Base-by-base conservation (phyloP, 805 yeast genomes). In the Hanseniaspora valbyensis region DNA sequence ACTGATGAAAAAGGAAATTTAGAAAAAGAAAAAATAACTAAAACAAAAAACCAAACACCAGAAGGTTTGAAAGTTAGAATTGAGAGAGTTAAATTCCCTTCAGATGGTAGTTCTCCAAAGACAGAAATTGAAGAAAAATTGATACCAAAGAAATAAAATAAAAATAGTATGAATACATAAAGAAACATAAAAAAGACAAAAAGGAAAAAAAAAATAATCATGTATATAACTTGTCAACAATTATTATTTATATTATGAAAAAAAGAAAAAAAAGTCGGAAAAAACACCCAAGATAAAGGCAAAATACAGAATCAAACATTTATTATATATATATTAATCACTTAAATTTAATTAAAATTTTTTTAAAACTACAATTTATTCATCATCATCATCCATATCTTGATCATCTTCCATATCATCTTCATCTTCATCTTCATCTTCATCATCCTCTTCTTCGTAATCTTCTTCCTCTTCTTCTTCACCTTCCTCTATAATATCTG, bases 71-170 rank as follows among this genome's bases (percentile, higher is more conserved):
- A 67, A 39, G 56, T 66, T 21, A 68, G 64, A 45, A 68, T 69
- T 37, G 59, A 64, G 32, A 71, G 62, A 54, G 72, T 65, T 49
- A 53, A 66, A 6, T 58, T 62, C 30, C 72, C 74, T 32, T 54
- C 55, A 6, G 66, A 66, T 46, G 76, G 71, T 5, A 55, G 69
- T 4, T 58, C 65, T 41, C 68, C 72, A 8, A 59, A 58, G 21
- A 56, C 66, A 13, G 66, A 67, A 43, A 55, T 56, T 1, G 54
- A 57, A 26, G 68, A 63, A 39, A 57, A 56, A 33, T 32, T 44
- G 14, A 48, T 48, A 4, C 5, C 22, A n/a, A 41, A 48, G 14
- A 25, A 48, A 14, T 33, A 37, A 26, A n/a, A n/a, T n/a, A n/a
- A n/a, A n/a, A n/a, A n/a, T n/a, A n/a, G n/a, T n/a, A n/a, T n/a